Conservation (phyloP, 2,329 filamentous ascomycete genomes). For the Aspergillus neoniger region DNA sequence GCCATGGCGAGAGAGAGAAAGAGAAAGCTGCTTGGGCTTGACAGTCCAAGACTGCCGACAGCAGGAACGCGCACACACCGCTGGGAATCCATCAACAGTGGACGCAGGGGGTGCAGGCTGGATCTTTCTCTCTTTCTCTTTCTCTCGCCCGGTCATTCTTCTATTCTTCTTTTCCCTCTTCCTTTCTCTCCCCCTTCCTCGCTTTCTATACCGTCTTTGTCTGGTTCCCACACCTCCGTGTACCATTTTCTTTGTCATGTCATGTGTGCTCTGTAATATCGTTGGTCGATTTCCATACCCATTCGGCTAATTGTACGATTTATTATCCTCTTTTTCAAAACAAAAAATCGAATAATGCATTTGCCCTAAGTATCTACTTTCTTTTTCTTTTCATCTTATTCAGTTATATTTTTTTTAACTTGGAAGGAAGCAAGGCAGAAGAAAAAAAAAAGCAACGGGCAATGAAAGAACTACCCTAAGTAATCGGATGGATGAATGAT, state of each 20-base stretch:
- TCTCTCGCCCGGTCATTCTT: background rate
- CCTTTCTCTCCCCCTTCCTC: slow-evolving; percentile 2
- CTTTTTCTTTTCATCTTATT: too few species aligned
- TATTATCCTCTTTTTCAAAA: background rate
- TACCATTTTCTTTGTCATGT: slow-evolving; percentile 3
- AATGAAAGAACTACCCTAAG: too few species aligned
- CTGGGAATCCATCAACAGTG: slow-evolving; percentile 10
- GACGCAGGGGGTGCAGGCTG: slow-evolving; percentile 9
- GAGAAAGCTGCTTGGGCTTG: background rate
- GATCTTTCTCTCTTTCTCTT: background rate
- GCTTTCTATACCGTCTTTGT: slow-evolving; percentile 4
- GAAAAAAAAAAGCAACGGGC: too few species aligned
- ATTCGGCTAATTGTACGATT: slow-evolving; percentile 6
- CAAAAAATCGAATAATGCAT: background rate
- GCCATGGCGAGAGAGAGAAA: background rate
- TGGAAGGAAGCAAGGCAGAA: too few species aligned
- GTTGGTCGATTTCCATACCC: slow-evolving; percentile 4
- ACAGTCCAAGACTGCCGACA: background rate
- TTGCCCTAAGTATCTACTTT: background rate
- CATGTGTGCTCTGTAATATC: slow-evolving; percentile 5
- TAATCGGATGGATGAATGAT: too few species aligned
- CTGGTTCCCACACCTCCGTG: slow-evolving; percentile 11
- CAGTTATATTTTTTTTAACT: too few species aligned
- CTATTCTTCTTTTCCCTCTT: slow-evolving; percentile 6
- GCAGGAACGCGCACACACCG: slow-evolving; percentile 1